Base-by-base conservation (phyloP, 2,329 filamentous ascomycete species). In the Aspergillus novoparasiticus region DNA sequence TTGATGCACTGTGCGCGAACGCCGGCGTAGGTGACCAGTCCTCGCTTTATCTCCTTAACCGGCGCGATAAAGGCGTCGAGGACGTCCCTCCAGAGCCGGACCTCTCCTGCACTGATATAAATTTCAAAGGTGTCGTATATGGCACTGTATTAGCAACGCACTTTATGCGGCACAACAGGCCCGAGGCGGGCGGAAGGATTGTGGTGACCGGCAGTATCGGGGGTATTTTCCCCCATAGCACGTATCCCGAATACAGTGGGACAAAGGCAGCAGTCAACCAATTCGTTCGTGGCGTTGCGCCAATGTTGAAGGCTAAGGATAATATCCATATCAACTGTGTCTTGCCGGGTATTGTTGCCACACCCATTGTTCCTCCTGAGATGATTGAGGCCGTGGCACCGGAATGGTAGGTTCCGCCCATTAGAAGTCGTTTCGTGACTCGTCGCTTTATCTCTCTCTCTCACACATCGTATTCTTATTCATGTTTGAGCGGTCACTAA, bases 41-140 rank as follows among this genome's bases (percentile, higher is more conserved):
- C 19, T 83, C 81, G 21, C 66, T 82, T 30, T 86, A 82, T 71
- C 79, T 83, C 54, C 73, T 79, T 54, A 68, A 76, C 34, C 68
- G 75, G 65, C 70, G 72, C 41, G 69, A 71, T 21, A 74, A 73
- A 21, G 69, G 71, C 10, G 59, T 70, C 6, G 65, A 72, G 16
- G 69, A 73, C 23, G 67, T 83, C 36, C 83, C 83, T 4, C 73
- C 81, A 1, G 77, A 77, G 63, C 84, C 83, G 0, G 77, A 84
- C 64, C 66, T 82, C 3, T 59, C 68, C 0, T 80, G 78, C 58
- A 84, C 83, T 1, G 82, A 86, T 65, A 71, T 84, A n/a, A 78
- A 82, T 68, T 82, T 81, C 72, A 85, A 85, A 69, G 81, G 81
- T 4, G 78, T 86, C 1, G 70, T 85, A 0, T 85, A 85, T 60